A percentile compares a stretch with the other conserved stretches of the same genome.
Evolutionary conservation across 2,329 filamentous ascomycete species (phyloP).

Genomic region (Atkinsonella texensis): DNA sequence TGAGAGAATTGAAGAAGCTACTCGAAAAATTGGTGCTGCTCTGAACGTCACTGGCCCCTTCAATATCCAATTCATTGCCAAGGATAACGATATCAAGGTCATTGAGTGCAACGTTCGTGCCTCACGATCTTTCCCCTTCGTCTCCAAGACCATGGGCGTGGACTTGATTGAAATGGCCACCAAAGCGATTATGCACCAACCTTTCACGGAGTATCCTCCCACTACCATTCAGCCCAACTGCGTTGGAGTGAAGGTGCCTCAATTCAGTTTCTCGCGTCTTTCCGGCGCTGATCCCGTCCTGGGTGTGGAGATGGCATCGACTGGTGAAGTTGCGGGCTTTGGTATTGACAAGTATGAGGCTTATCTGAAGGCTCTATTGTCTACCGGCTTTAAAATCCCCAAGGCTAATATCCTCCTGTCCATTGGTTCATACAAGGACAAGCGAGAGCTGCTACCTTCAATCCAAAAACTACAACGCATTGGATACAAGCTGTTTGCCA

Average conservation of each 20-base stretch:
- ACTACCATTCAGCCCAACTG: constrained; percentile 66
- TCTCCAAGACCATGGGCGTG: constrained; percentile 96
- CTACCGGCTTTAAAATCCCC: constrained; percentile 91
- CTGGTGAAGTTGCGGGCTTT: constrained; percentile 94
- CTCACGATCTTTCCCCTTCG: constrained; percentile 93
- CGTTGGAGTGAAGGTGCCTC: constrained; percentile 94
- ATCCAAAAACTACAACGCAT: constrained; percentile 80
- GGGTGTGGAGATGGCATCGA: constrained; percentile 98
- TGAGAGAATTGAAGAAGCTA: constrained; percentile 83
- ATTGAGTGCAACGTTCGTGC: constrained; percentile 98
- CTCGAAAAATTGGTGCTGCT: constrained; percentile 84
- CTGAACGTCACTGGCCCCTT: constrained; percentile 93
- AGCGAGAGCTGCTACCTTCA: constrained; percentile 91
- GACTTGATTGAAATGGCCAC: constrained; percentile 98
- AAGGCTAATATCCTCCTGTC: constrained; percentile 93
- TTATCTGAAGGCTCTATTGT: constrained; percentile 90
- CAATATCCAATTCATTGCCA: constrained; percentile 99
- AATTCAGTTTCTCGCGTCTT: constrained; percentile 96
- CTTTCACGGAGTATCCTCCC: constrained; percentile 71
- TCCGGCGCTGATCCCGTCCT: constrained; percentile 93
- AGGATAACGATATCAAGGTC: constrained; percentile 99
- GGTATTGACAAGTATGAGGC: constrained; percentile 94
- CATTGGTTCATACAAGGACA: constrained; percentile 95
- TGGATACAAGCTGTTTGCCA: constrained; percentile 93
- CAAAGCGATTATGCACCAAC: constrained; percentile 83